Percentiles rank a stretch among this genome's conserved stretches.
phyloP scores from a whole-genome alignment of 2,329 filamentous ascomycete species.

The Rutstroemia sp. region DNA sequence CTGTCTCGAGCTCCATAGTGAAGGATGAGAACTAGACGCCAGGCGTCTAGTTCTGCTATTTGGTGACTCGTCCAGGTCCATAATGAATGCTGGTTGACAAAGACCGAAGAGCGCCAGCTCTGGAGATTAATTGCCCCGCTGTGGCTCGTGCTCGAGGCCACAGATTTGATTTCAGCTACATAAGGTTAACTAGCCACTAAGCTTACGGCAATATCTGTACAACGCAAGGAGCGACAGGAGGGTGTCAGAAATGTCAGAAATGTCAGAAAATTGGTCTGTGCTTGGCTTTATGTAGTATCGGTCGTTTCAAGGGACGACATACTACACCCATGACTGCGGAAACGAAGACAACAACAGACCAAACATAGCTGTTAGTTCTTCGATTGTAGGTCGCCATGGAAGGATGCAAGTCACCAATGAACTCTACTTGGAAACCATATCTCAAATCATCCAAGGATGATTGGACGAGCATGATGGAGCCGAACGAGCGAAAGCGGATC shows the following conservation, averaged over 20 bases:
- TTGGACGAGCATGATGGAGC: constrained; percentile 30
- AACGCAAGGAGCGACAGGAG: neutral
- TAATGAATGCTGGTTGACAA: too few relatives aligned
- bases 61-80: too few relatives aligned
- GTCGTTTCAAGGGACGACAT: neutral
- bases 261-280: neutral
- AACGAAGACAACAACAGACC: neutral
- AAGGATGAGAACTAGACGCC: too few relatives aligned
- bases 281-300: neutral
- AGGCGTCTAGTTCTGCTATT: too few relatives aligned
- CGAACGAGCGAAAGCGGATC: constrained; percentile 21
- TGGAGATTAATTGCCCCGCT: too few relatives aligned
- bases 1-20: too few relatives aligned
- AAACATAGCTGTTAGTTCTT: neutral
- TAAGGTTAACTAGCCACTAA: too few relatives aligned
- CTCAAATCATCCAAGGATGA: constrained; percentile 25
- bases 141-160: too few relatives aligned
- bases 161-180: too few relatives aligned
- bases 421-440: constrained; percentile 16
- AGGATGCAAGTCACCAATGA: neutral
- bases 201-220: too few relatives aligned
- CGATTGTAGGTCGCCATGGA: too few relatives aligned
- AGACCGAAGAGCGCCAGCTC: too few relatives aligned
- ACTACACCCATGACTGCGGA: neutral
- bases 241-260: constrained; percentile 2